These are phyloP conservation scores for Colletotrichum sp. DNA, from an alignment of 2,329 filamentous ascomycete genomes.

Conservation along the genomic window DNA sequence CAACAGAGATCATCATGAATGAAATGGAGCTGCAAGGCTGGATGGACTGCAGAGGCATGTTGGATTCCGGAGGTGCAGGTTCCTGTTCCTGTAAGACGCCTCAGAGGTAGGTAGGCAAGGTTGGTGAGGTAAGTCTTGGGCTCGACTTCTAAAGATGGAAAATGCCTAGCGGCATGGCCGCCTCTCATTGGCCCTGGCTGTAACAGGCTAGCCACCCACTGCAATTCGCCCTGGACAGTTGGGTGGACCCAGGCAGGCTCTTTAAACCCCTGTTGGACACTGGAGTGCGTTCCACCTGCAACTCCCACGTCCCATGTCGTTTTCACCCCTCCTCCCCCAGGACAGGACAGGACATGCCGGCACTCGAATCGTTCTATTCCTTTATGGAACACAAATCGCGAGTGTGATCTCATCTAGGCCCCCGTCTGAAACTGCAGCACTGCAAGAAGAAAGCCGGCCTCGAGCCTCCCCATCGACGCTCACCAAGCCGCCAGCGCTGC, in stretches of 20 bases:
- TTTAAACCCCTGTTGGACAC: constrained; percentile 3
- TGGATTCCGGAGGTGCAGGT: not conserved
- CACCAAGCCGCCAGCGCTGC: not conserved
- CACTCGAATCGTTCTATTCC: not conserved
- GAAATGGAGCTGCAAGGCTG: not conserved
- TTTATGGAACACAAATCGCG: not conserved
- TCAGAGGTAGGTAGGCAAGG: not conserved
- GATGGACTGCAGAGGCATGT: not conserved
- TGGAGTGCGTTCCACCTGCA: not conserved
- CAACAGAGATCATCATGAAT: not conserved
- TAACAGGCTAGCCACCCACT: not conserved
- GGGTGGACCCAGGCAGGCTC: not conserved
- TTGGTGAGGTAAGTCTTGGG: not conserved
- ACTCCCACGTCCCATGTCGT: not conserved
- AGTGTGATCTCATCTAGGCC: not conserved
- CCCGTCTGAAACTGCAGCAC: constrained; percentile 2
- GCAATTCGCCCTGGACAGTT: not conserved
- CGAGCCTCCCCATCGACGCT: not conserved
- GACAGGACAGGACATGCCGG: constrained; percentile 8
- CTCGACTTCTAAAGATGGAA: constrained; percentile 11
- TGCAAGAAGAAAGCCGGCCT: not conserved
- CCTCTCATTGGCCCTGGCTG: not conserved
- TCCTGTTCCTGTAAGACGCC: not conserved
- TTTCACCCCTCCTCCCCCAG: not conserved
- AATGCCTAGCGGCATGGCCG: not conserved